Evolutionary conservation across 495 filamentous ascomycete genomes (phyloP).

Genomic region (Bacidia rubella): DNA sequence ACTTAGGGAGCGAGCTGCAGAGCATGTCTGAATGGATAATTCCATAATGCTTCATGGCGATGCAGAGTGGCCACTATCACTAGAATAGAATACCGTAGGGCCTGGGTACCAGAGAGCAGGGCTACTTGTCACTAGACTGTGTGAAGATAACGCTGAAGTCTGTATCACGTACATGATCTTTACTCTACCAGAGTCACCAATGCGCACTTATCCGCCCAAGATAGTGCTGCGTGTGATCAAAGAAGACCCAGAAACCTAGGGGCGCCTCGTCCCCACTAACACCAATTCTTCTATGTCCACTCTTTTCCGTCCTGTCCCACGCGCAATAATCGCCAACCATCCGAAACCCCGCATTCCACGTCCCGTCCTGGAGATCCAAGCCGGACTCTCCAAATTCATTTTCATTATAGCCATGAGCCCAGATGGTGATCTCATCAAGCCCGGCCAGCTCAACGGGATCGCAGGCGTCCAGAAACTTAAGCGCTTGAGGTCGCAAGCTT

Average conservation of each 20-base stretch:
- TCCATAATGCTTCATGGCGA: too few species aligned
- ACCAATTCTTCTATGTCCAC: constrained; percentile 3
- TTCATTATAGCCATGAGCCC: constrained; percentile 2
- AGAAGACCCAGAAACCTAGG: constrained; percentile 5
- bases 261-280: constrained; percentile 1
- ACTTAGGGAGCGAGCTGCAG: too few species aligned
- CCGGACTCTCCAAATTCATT: constrained; percentile 2
- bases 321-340: constrained; percentile 1
- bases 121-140: too few species aligned
- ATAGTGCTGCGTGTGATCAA: constrained; percentile 4
- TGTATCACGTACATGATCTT: too few species aligned
- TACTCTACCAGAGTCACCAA: background rate
- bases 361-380: background rate
- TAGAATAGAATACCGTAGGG: too few species aligned
- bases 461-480: background rate
- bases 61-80: too few species aligned
- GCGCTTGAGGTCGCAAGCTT: background rate
- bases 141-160: too few species aligned
- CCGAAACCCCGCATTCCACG: background rate
- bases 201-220: background rate
- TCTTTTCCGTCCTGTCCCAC: constrained; percentile 3
- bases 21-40: too few species aligned
- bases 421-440: constrained; percentile 1
- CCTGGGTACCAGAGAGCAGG: too few species aligned
- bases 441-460: constrained; percentile 3